These are phyloP conservation scores for Betula pendula DNA, from an alignment of 306 rosid species.

Conservation along the genomic window DNA sequence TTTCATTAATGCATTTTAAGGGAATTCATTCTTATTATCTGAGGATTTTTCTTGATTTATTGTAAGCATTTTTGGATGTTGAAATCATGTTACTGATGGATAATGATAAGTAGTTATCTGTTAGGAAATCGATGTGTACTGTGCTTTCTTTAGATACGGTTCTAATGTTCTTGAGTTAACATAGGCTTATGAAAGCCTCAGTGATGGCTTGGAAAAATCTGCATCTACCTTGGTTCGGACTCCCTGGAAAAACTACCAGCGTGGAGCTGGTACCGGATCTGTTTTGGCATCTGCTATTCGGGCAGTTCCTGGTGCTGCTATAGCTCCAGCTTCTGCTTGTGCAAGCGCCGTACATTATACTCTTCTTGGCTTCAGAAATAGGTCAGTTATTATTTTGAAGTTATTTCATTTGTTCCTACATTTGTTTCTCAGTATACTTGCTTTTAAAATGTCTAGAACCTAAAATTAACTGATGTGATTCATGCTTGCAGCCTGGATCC, in stretches of 20 bases:
- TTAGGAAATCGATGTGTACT: neutral
- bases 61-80: neutral
- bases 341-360: slow-evolving; percentile 90
- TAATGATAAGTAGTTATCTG: neutral
- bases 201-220: slow-evolving; percentile 93
- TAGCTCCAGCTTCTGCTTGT: slow-evolving; percentile 97
- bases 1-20: neutral
- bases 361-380: slow-evolving; percentile 92
- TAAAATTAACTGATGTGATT: slow-evolving; percentile 20
- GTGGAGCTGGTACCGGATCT: slow-evolving; percentile 90
- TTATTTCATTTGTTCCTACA: slow-evolving; percentile 20
- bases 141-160: neutral
- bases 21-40: neutral
- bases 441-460: slow-evolving; percentile 21
- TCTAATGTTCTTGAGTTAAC: slow-evolving; percentile 34
- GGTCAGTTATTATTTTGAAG: slow-evolving; percentile 47
- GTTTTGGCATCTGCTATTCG: slow-evolving; percentile 89
- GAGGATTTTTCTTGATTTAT: neutral
- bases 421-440: slow-evolving; percentile 9
- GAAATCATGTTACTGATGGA: neutral
- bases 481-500: slow-evolving; percentile 80
- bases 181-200: slow-evolving; percentile 89
- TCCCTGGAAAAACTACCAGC: slow-evolving; percentile 83
- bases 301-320: slow-evolving; percentile 89
- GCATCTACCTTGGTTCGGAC: slow-evolving; percentile 86